phyloP scores from a whole-genome alignment of 345 rosid genomes.

The Conringia planisiliqua region DNA sequence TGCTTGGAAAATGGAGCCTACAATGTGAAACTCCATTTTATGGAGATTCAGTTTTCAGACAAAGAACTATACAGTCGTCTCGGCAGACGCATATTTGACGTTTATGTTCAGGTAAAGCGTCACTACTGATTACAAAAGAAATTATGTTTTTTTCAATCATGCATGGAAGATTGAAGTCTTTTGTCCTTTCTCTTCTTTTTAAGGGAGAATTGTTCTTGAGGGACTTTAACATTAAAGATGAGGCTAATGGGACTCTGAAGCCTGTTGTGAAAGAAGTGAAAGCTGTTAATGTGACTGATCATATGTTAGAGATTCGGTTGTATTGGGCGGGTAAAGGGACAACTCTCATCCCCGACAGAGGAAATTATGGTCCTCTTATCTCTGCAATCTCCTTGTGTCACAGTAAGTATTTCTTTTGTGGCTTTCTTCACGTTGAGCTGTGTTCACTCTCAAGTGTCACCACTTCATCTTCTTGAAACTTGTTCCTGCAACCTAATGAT shows the following conservation, averaged over 20 bases:
- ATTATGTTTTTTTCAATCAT: background rate
- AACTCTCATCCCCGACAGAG: conserved; percentile 36
- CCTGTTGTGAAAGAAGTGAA: background rate
- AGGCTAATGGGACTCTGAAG: conserved; percentile 38
- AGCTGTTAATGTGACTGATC: conserved; percentile 33
- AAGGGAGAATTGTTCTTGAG: conserved; percentile 21
- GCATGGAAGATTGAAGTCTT: background rate
- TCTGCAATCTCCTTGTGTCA: conserved; percentile 57
- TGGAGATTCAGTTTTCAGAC: conserved; percentile 53
- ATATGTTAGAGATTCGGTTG: conserved; percentile 47
- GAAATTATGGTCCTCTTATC: conserved; percentile 59
- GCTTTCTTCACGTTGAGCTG: background rate
- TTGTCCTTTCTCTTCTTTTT: background rate
- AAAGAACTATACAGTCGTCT: conserved; percentile 32
- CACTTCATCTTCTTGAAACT: background rate
- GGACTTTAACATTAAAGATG: conserved; percentile 50
- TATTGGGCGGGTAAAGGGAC: conserved; percentile 60
- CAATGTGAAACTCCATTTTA: conserved; percentile 53
- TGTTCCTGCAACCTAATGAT: background rate
- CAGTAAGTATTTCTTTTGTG: conserved; percentile 16
- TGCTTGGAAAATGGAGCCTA: conserved; percentile 59
- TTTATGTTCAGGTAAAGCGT: conserved; percentile 49
- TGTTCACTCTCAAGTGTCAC: background rate
- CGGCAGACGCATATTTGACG: conserved; percentile 56
- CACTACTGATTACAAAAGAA: background rate